Evolutionary conservation across 352 stramenopile genomes (phyloP), one percentile per base, ranked within the genome.

Genomic region (Elongisporangium prolatum): DNA sequence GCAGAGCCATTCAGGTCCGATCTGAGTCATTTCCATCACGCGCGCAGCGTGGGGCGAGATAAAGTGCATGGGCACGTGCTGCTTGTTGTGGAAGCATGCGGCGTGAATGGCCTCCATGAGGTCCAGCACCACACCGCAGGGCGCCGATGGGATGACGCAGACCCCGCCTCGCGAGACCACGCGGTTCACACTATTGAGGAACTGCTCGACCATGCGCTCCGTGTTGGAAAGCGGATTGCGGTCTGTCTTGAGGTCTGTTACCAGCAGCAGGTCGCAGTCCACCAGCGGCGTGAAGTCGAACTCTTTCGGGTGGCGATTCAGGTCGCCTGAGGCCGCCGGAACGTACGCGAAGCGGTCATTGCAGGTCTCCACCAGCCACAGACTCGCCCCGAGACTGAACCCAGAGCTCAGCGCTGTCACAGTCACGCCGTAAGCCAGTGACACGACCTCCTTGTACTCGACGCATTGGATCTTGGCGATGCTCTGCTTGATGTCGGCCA

Each of bases 261-360:
- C 54, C 17, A 95, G 57, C 40, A 95, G 67, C 25, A 83, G 84
- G 47, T 95, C 86, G 57, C 81, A 91, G 58, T 93, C 80, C 4
- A 91, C 73, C 4, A 91, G 65, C 9, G 80, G 80, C 17, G 83
- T 54, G 54, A 95, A 60, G 51, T 95, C 86, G 18, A 95, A 68
- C 38, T 92, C 83, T 52, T 91, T 91, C 20, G 86, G 83, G 63
- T 95, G 84, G 24, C 86, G 80, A 56, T 91, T 91, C n/a, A 89
- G 77, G 56, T 95, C 86, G 21, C 82, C 85, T 3, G 84, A 93
- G 1, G 84, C 80, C 2, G 84, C 76, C 2, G 80, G 66, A 11
- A 93, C 80, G 60, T 95, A 95, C 18, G 82, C 84, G 48, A 93
- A 60, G 22, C 72, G 69, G 13, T 92, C 84, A 47, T 69, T 90